Conservation (phyloP, 108 stramenopile genomes). For the Cyclostephanos invisitatus region DNA sequence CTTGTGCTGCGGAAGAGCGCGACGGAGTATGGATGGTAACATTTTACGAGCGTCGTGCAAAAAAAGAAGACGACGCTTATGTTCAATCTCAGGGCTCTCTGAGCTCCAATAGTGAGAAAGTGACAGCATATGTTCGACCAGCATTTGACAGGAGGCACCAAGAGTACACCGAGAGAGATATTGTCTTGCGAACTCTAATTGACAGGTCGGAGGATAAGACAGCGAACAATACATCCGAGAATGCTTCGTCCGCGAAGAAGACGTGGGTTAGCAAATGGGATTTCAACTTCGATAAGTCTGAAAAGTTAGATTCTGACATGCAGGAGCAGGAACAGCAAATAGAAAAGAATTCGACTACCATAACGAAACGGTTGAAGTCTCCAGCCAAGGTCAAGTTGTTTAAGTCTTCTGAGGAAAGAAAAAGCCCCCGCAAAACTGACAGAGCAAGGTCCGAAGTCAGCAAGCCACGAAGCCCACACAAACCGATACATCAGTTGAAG, state of each 20-base stretch:
- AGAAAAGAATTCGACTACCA: slow-evolving; percentile 1
- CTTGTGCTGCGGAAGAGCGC: slow-evolving; percentile 14
- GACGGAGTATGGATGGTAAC: neutral
- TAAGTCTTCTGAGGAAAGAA: neutral
- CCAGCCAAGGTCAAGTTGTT: neutral
- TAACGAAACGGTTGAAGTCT: neutral
- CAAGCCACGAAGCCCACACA: neutral
- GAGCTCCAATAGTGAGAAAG: neutral
- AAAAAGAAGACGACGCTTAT: slow-evolving; percentile 2
- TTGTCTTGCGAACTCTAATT: slow-evolving; percentile 13
- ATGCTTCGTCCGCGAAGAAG: slow-evolving; percentile 9
- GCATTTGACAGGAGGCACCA: slow-evolving; percentile 6
- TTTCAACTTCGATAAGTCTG: slow-evolving; percentile 15
- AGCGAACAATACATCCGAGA: neutral
- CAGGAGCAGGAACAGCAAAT: neutral
- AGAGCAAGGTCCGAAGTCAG: neutral
- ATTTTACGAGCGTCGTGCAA: slow-evolving; percentile 12
- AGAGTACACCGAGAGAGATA: slow-evolving; percentile 17
- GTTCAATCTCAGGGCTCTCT: slow-evolving; percentile 10
- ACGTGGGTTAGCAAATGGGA: slow-evolving; percentile 25
- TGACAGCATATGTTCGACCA: neutral
- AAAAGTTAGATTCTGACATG: neutral
- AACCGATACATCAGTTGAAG: neutral
- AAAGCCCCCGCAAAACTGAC: neutral
- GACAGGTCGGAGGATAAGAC: slow-evolving; percentile 7